Evolutionary conservation across 2,329 filamentous ascomycete genomes (phyloP), one percentile per base, ranked within the genome.

Genomic region (Beauveria scarabaeidicola): DNA sequence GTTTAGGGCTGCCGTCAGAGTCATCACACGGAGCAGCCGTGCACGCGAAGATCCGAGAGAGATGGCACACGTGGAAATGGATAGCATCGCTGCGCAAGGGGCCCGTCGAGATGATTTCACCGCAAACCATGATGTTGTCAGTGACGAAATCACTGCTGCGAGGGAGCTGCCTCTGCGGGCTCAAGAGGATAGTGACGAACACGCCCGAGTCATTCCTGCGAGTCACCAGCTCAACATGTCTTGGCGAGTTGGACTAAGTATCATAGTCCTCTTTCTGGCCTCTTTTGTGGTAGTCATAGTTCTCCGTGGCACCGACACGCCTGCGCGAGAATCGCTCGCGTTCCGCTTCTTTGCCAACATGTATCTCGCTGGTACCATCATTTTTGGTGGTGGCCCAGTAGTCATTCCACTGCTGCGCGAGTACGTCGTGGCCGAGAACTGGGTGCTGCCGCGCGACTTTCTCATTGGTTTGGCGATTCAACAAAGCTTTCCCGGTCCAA

Each of bases 381-480:
- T 85, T 63, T 83, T 86, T 53, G 84, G 84, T 3, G 84, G 84
- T 2, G 84, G 84, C 0, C 84, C 84, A 0, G 84, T 87, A 0
- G 84, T 87, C 0, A 86, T 87, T 48, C 84, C 85, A 0, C 75
- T 88, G 0, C 74, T 87, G 1, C 76, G 83, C 19, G 79, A 84
- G 61, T 83, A 82, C 64, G 75, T 90, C 40, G 88, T 90, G 0
- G 77, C 79, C 0, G 84, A 86, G 25, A 84, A 84, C 7, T 91
- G 87, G 87, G 87, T 91, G 0, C 82, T 79, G 0, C 77, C 85
- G 0, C 80, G 88, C 4, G 86, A 91, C 67, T 90, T 91, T 67
- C 75, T 91, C 0, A 82, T 90, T 52, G 88, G 87, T 0, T 80
- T 91, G 0, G 88, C 87, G 8, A 78, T 91, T 57, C 86, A 84